A percentile compares a stretch with the other conserved stretches of the same genome.
phyloP scores from a whole-genome alignment of 2,329 filamentous ascomycete genomes.

The Trichoderma polysporum region DNA sequence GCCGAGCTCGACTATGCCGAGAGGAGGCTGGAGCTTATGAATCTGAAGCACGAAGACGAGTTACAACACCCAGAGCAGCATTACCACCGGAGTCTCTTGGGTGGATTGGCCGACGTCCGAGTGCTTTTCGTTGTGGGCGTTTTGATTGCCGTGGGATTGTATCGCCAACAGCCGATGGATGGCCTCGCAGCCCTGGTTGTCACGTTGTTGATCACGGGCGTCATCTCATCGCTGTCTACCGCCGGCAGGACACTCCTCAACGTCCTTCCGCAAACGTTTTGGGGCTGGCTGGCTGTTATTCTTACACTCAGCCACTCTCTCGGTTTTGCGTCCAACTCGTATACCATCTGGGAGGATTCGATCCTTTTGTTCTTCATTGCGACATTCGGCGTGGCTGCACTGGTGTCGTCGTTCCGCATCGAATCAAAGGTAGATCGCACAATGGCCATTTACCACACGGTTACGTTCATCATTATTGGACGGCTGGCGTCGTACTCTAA shows the following conservation, averaged over 20 bases:
- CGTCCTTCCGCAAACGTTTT: constrained; percentile 70
- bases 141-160: constrained; percentile 33
- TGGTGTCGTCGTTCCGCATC: constrained; percentile 73
- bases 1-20: constrained; percentile 60
- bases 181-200: constrained; percentile 42
- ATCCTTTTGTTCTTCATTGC: constrained; percentile 89
- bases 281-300: constrained; percentile 82
- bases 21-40: constrained; percentile 53
- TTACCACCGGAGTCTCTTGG: constrained; percentile 36
- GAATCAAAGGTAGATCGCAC: constrained; percentile 65
- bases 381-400: constrained; percentile 78
- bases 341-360: constrained; percentile 97
- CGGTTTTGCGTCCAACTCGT: constrained; percentile 96
- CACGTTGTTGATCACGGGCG: constrained; percentile 42
- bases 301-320: constrained; percentile 86
- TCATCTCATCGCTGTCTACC: constrained; percentile 43
- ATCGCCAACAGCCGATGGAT: constrained; percentile 35
- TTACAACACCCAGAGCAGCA: constrained; percentile 42
- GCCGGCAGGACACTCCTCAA: constrained; percentile 47
- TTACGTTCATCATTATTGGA: constrained; percentile 76
- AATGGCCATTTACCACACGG: constrained; percentile 79
- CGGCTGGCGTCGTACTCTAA: constrained; percentile 83
- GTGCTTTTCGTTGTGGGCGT: constrained; percentile 34
- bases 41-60: constrained; percentile 36
- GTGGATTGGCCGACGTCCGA: constrained; percentile 38